phyloP scores from a whole-genome alignment of 2,329 filamentous ascomycete genomes.

The Elsinoe ampelina region DNA sequence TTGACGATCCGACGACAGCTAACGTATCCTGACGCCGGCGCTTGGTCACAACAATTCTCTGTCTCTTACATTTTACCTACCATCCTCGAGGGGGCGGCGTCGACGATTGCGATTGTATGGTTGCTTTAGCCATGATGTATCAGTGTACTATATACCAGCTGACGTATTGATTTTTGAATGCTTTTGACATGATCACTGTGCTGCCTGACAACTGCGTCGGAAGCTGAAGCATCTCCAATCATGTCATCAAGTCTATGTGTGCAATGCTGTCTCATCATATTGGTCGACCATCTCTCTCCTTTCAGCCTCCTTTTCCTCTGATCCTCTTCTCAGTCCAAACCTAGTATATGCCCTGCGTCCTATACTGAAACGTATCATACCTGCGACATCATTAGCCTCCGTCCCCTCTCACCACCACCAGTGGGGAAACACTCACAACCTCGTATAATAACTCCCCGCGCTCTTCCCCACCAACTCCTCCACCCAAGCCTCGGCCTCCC shows the following conservation, averaged over 20 bases:
- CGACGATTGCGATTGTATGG: slow-evolving; percentile 5
- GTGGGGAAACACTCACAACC: slow-evolving; percentile 46
- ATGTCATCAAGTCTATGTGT: not conserved
- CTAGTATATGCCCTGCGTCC: slow-evolving; percentile 79
- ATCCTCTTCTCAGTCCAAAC: not conserved
- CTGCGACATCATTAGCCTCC: slow-evolving; percentile 36
- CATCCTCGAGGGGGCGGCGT: not conserved
- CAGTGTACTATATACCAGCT: slow-evolving; percentile 6
- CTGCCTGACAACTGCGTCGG: not conserved
- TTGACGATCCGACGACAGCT: not conserved
- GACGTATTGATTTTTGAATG: not conserved
- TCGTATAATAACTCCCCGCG: slow-evolving; percentile 77
- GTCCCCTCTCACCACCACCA: slow-evolving; percentile 10
- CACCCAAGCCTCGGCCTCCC: slow-evolving; percentile 73
- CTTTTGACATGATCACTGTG: not conserved
- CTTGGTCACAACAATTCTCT: slow-evolving; percentile 8
- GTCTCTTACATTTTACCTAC: slow-evolving; percentile 1
- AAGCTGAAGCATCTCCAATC: not conserved
- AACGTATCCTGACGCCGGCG: slow-evolving; percentile 2
- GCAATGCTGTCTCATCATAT: not conserved
- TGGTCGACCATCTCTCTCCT: not conserved
- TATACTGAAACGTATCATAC: slow-evolving; percentile 80
- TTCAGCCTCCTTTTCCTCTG: not conserved
- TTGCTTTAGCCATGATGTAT: not conserved
- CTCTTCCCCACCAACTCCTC: slow-evolving; percentile 76